Percentiles rank a stretch among this genome's conserved stretches.
Evolutionary conservation across 345 rosid genomes (phyloP).

Genomic region (Syzygium grande): DNA sequence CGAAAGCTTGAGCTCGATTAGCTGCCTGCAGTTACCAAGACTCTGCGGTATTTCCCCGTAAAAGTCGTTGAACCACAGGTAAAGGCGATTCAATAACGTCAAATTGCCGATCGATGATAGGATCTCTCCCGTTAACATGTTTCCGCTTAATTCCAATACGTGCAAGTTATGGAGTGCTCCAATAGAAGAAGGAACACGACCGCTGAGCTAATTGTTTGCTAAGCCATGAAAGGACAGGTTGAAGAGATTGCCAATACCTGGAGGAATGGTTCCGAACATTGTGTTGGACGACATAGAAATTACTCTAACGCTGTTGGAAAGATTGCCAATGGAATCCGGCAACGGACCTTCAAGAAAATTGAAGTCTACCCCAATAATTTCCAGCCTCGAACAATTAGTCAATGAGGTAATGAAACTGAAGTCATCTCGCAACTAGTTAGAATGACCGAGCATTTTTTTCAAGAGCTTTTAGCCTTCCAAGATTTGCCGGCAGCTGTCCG

Average conservation of each 20-base stretch:
- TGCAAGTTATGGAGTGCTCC: neutral
- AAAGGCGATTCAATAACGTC: neutral
- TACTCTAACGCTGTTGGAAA: neutral
- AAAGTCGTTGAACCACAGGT: neutral
- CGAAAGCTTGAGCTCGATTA: conserved; percentile 6
- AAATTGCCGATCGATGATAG: neutral
- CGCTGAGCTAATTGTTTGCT: neutral
- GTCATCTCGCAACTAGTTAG: neutral
- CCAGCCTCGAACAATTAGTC: neutral
- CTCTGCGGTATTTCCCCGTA: conserved; percentile 11
- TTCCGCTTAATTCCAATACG: fast-evolving
- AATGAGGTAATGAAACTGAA: neutral
- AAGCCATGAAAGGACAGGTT: neutral
- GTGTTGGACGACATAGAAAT: neutral
- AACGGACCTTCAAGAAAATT: neutral
- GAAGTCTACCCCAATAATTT: fast-evolving
- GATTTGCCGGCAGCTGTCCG: neutral
- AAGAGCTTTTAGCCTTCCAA: neutral
- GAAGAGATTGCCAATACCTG: neutral
- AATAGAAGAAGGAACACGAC: neutral
- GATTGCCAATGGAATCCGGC: neutral
- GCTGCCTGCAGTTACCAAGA: neutral
- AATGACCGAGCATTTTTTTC: fast-evolving
- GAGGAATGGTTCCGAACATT: neutral
- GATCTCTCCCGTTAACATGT: neutral